Percentiles rank a stretch among this genome's conserved stretches.
Evolutionary conservation across 169 alveolate genomes (phyloP).

Genomic region (Plasmodium chabaudi): DNA sequence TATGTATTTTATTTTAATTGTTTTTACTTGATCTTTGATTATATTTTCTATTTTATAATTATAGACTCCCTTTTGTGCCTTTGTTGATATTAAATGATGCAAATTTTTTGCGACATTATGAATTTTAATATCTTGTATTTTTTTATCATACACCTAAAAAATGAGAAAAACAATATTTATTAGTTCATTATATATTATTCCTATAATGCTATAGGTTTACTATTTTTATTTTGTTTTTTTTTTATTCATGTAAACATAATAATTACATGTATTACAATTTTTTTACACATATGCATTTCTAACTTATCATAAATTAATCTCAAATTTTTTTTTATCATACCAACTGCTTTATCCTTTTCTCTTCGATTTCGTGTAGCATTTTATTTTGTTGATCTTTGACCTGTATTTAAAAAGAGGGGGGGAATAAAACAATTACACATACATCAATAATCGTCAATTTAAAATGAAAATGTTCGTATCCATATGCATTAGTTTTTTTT

Average conservation of each 20-base stretch:
- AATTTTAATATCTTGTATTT: conserved; percentile 36
- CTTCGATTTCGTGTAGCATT: conserved; percentile 35
- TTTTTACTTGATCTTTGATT: conserved; percentile 52
- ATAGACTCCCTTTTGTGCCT: conserved; percentile 65
- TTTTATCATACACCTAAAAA: conserved; percentile 10
- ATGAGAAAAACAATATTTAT: not conserved
- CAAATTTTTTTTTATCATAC: conserved; percentile 10
- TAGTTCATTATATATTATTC: not conserved
- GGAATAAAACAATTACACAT: not conserved
- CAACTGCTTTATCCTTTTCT: conserved; percentile 39
- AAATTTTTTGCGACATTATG: conserved; percentile 63
- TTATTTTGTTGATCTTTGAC: conserved; percentile 27
- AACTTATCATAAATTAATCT: not conserved
- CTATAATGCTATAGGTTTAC: not conserved
- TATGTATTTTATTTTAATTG: not conserved
- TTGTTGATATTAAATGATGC: conserved; percentile 67
- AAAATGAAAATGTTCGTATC: not conserved
- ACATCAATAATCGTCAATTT: not conserved
- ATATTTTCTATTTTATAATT: conserved; percentile 70
- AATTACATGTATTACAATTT: not conserved
- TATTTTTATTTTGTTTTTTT: not conserved
- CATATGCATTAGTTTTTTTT: not conserved
- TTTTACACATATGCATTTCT: not conserved
- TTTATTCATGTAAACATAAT: not conserved
- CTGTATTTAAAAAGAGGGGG: conserved; percentile 8